phyloP scores from a whole-genome alignment of 192 early-diverging fungal genomes.

The Entomortierella lignicola region DNA sequence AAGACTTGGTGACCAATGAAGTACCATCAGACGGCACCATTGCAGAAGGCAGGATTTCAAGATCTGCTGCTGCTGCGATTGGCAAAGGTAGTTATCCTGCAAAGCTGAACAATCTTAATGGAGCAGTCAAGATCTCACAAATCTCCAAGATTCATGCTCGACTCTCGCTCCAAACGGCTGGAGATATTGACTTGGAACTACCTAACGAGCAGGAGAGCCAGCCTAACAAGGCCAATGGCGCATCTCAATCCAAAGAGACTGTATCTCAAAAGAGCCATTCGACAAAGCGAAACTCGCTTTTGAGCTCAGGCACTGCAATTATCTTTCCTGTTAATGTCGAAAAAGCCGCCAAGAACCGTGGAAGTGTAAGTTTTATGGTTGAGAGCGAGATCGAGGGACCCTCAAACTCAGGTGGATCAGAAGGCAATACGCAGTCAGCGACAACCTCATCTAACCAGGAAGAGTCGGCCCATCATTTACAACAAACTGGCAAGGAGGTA shows the following conservation, averaged over 20 bases:
- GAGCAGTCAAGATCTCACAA: slow-evolving; percentile 17
- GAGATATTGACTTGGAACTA: slow-evolving; percentile 5
- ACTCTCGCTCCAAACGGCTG: slow-evolving; percentile 29
- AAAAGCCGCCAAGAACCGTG: slow-evolving; percentile 42
- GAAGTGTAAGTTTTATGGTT: slow-evolving; percentile 53
- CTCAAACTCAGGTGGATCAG: neutral
- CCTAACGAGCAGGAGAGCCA: neutral
- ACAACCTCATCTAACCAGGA: neutral
- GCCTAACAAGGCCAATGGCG: neutral
- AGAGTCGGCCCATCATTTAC: neutral
- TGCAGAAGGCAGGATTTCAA: slow-evolving; percentile 6
- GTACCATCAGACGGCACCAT: neutral
- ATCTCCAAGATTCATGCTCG: slow-evolving; percentile 36
- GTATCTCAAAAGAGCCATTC: neutral
- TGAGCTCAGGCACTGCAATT: slow-evolving; percentile 7
- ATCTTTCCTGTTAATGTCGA: slow-evolving; percentile 47
- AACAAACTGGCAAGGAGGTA: neutral
- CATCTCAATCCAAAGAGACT: neutral
- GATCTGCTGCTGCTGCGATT: neutral
- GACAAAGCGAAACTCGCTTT: slow-evolving; percentile 28
- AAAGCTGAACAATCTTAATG: slow-evolving; percentile 14
- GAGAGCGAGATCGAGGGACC: slow-evolving; percentile 42
- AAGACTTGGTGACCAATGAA: neutral
- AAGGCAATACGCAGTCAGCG: neutral
- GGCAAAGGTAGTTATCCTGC: slow-evolving; percentile 46